Evolutionary conservation across 1,284 basidiomycete species (phyloP).

Genomic region (Vanrija sp.): DNA sequence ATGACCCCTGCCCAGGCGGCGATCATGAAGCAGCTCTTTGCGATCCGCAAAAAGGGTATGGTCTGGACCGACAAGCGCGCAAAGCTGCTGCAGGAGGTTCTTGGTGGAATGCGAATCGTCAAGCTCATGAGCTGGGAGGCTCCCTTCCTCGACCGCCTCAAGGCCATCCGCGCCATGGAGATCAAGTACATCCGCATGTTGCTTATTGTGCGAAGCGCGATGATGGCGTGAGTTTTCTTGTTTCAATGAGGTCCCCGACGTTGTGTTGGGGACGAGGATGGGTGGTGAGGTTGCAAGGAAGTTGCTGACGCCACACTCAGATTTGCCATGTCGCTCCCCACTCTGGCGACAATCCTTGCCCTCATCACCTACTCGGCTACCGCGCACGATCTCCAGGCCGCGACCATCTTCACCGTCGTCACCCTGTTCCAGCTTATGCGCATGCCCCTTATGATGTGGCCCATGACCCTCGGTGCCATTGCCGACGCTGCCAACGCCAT

Average conservation of each 20-base stretch:
- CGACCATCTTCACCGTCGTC: conserved; percentile 70
- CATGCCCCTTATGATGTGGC: conserved; percentile 53
- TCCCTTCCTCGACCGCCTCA: conserved; percentile 65
- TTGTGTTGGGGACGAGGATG: too few relatives aligned
- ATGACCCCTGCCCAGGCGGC: conserved; percentile 61
- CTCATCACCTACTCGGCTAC: conserved; percentile 76
- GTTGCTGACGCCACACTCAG: too few relatives aligned
- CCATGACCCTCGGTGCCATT: conserved; percentile 68
- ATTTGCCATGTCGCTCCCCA: conserved; percentile 58
- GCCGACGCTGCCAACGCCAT: conserved; percentile 74
- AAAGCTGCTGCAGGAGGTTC: conserved; percentile 57
- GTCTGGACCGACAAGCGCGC: conserved; percentile 66
- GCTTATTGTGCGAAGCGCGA: conserved; percentile 54
- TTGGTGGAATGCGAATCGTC: conserved; percentile 82
- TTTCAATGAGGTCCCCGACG: too few relatives aligned
- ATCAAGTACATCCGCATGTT: conserved; percentile 72
- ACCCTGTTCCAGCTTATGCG: conserved; percentile 64
- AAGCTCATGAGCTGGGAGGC: conserved; percentile 62
- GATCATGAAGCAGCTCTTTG: conserved; percentile 72
- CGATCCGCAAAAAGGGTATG: conserved; percentile 71
- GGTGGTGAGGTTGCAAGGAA: too few relatives aligned
- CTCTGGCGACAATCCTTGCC: conserved; percentile 75
- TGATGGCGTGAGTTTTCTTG: conserved; percentile 9
- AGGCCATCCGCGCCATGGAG: conserved; percentile 68
- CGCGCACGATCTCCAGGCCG: conserved; percentile 60